A percentile compares a stretch with the other conserved stretches of the same genome.
These are phyloP conservation scores for Dothideomycetidae sp. DNA, from an alignment of 2,329 filamentous ascomycete species.

Conservation along the genomic window DNA sequence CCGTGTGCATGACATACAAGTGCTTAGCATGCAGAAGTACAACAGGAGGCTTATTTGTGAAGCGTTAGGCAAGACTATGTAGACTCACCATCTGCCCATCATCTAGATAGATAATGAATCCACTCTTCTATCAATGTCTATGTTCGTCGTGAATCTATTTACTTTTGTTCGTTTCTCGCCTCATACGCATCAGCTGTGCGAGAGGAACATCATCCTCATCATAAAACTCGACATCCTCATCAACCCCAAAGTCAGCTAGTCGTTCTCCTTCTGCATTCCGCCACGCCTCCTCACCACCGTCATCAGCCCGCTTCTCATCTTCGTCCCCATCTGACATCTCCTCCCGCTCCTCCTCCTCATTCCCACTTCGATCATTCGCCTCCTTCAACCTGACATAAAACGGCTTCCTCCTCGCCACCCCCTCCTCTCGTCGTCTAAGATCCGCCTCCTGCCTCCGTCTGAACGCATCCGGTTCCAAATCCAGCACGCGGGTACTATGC, in stretches of 20 bases:
- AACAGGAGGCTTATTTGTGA: too few relatives aligned
- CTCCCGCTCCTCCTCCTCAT: slow-evolving; percentile 15
- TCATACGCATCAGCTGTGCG: slow-evolving; percentile 51
- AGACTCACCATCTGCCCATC: too few relatives aligned
- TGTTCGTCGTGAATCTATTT: too few relatives aligned
- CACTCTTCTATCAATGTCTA: too few relatives aligned
- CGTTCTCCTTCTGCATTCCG: slow-evolving; percentile 62
- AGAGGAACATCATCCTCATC: slow-evolving; percentile 57
- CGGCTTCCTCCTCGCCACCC: slow-evolving; percentile 25
- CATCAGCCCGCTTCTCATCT: slow-evolving; percentile 26
- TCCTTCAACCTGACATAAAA: slow-evolving; percentile 31
- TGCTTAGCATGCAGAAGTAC: too few relatives aligned
- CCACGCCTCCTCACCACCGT: slow-evolving; percentile 47
- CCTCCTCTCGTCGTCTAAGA: slow-evolving; percentile 23
- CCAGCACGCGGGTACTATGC: slow-evolving; percentile 24
- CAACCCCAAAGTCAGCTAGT: slow-evolving; percentile 63
- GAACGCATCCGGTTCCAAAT: slow-evolving; percentile 38
- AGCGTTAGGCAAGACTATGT: too few relatives aligned
- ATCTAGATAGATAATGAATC: too few relatives aligned
- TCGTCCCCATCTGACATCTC: slow-evolving; percentile 13
- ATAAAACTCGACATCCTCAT: slow-evolving; percentile 58
- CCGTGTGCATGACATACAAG: too few relatives aligned
- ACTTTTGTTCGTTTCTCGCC: too few relatives aligned
- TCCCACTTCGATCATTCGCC: too few relatives aligned
- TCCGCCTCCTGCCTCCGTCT: slow-evolving; percentile 40